These are phyloP conservation scores for Globisporangium middletonii DNA, from an alignment of 352 stramenopile species.

Conservation along the genomic window DNA sequence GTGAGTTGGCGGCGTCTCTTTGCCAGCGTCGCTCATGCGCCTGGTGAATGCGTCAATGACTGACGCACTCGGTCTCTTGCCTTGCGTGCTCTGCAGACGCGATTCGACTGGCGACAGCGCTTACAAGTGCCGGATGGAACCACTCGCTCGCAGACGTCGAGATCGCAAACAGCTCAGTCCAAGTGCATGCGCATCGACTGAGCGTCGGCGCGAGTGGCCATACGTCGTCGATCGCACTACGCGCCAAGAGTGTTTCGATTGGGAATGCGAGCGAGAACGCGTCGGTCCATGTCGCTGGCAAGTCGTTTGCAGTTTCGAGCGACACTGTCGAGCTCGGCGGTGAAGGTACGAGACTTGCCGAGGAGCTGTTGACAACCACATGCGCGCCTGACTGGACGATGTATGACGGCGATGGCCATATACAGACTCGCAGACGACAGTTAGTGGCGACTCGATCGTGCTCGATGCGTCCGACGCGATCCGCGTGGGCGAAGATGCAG, in stretches of 20 bases:
- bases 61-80: background rate
- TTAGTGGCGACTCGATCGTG: constrained; percentile 3
- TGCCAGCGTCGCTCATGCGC: too few species aligned
- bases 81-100: background rate
- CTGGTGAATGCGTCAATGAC: background rate
- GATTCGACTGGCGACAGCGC: background rate
- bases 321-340: constrained; percentile 8
- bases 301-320: constrained; percentile 6
- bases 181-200: constrained; percentile 1
- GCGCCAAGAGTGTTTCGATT: background rate
- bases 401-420: background rate
- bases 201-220: constrained; percentile 2
- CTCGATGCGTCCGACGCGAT: constrained; percentile 5
- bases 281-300: constrained; percentile 3
- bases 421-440: constrained; percentile 4
- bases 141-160: constrained; percentile 1
- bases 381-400: too few species aligned
- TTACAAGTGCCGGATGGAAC: background rate
- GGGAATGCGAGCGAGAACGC: constrained; percentile 5
- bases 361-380: too few species aligned
- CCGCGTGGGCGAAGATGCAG: constrained; percentile 5
- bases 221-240: constrained; percentile 8
- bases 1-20: background rate
- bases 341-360: constrained; percentile 1
- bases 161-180: constrained; percentile 7